A percentile compares a stretch with the other conserved stretches of the same genome.
Evolutionary conservation across 192 early-diverging fungal genomes (phyloP).

Genomic region (Rhizophlyctis rosea): DNA sequence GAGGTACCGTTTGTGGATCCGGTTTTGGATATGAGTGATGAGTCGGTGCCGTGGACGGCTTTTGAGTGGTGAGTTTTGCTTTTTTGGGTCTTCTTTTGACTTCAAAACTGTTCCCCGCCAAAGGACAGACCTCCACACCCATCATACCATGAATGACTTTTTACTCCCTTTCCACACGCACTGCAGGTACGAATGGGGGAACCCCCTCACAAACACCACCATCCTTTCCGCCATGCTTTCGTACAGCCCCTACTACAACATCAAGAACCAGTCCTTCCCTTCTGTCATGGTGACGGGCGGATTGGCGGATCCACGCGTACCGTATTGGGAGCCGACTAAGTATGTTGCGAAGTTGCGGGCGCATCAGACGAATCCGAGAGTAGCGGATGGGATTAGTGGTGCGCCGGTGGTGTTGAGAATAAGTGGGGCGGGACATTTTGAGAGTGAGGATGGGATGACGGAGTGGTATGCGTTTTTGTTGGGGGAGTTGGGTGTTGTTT

Average conservation of each 20-base stretch:
- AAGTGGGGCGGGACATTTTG: conserved; percentile 20
- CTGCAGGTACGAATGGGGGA: conserved; percentile 43
- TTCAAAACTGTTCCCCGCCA: not conserved
- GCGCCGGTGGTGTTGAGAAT: conserved; percentile 22
- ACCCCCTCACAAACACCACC: conserved; percentile 23
- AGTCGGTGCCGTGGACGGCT: conserved; percentile 39
- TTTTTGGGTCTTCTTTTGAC: not conserved
- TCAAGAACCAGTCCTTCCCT: conserved; percentile 12
- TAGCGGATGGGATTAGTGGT: not conserved
- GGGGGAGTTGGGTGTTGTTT: not conserved
- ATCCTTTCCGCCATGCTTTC: conserved; percentile 38
- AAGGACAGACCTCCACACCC: not conserved
- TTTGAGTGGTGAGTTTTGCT: conserved; percentile 35
- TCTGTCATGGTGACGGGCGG: conserved; percentile 49
- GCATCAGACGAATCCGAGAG: not conserved
- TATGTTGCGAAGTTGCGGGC: conserved; percentile 74
- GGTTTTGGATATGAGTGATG: conserved; percentile 39
- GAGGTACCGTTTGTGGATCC: conserved; percentile 50
- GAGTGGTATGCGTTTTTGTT: conserved; percentile 32
- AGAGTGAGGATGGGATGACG: not conserved
- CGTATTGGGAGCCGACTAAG: conserved; percentile 82
- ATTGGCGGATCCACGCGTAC: conserved; percentile 75
- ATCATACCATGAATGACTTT: not conserved
- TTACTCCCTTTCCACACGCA: not conserved
- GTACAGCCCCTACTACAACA: conserved; percentile 43